Evolutionary conservation across 768 basidiomycete genomes (phyloP).

Genomic region (Rhizopogon salebrosus): DNA sequence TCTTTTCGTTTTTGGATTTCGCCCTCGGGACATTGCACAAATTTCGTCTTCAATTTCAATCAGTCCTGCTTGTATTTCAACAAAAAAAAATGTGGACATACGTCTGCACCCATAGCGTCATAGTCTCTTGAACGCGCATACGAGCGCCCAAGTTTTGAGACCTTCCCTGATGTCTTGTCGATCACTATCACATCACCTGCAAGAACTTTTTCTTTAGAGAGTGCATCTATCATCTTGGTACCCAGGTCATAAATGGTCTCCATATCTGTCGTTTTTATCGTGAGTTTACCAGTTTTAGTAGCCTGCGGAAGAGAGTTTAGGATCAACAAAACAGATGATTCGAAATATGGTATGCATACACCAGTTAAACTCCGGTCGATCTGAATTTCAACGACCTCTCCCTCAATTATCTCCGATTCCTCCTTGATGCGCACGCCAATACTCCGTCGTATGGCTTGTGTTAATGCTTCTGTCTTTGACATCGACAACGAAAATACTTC

Average conservation of each 20-base stretch:
- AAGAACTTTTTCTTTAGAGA: constrained; percentile 95
- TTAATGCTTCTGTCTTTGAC: constrained; percentile 97
- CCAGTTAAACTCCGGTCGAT: constrained; percentile 96
- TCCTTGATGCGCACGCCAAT: constrained; percentile 98
- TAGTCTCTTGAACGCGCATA: constrained; percentile 98
- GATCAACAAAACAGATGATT: not conserved
- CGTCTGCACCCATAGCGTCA: constrained; percentile 99
- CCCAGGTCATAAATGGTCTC: constrained; percentile 99
- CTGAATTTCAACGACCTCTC: constrained; percentile 97
- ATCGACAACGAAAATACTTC: constrained; percentile 98
- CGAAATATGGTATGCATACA: constrained; percentile 37
- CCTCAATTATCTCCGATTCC: constrained; percentile 95
- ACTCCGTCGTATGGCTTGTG: constrained; percentile 91
- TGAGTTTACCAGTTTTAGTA: constrained; percentile 95
- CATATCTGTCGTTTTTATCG: constrained; percentile 99
- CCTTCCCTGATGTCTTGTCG: constrained; percentile 95
- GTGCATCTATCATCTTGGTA: constrained; percentile 97
- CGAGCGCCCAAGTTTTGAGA: constrained; percentile 92
- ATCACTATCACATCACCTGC: constrained; percentile 94
- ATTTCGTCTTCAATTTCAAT: constrained; percentile 69
- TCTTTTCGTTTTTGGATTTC: constrained; percentile 98
- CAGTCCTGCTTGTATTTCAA: not conserved
- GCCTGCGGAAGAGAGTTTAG: constrained; percentile 47
- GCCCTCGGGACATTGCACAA: constrained; percentile 96
- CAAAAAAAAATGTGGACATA: constrained; percentile 35